A percentile compares a stretch with the other conserved stretches of the same genome.
Evolutionary conservation across 2,329 filamentous ascomycete species (phyloP).

Genomic region (Nemania bipapillata): DNA sequence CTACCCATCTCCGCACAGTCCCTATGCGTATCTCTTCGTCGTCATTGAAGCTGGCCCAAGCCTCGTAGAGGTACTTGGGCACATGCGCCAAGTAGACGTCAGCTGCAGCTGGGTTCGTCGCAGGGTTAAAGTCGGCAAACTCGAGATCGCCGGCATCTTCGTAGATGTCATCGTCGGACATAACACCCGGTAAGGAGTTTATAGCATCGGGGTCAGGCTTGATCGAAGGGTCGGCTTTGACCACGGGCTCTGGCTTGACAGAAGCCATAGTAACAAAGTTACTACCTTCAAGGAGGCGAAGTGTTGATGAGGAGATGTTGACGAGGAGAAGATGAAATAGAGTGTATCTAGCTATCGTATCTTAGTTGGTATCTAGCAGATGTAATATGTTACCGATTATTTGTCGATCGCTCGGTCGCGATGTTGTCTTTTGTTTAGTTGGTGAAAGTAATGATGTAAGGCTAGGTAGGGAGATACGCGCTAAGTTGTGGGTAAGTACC

Average conservation of each 20-base stretch:
- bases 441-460: conserved; percentile 18
- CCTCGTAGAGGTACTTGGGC: conserved; percentile 82
- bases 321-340: not conserved
- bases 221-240: conserved; percentile 51
- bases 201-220: conserved; percentile 53
- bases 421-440: not conserved
- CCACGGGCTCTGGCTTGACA: conserved; percentile 45
- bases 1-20: conserved; percentile 71
- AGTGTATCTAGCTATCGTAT: not conserved
- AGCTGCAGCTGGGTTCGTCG: conserved; percentile 55
- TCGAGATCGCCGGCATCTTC: conserved; percentile 67
- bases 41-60: conserved; percentile 79
- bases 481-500: conserved; percentile 12
- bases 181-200: conserved; percentile 56
- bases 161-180: conserved; percentile 75
- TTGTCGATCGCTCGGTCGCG: not conserved
- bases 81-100: conserved; percentile 78
- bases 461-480: not conserved
- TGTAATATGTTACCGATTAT: not conserved
- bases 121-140: conserved; percentile 62
- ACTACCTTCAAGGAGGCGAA: not conserved
- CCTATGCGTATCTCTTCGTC: conserved; percentile 85
- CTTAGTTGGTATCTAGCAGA: not conserved
- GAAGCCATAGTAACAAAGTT: conserved; percentile 43
- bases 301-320: not conserved